A percentile compares a stretch with the other conserved stretches of the same genome.
Conservation (phyloP, 2,329 filamentous ascomycete genomes). For the Fusarium siculi region DNA sequence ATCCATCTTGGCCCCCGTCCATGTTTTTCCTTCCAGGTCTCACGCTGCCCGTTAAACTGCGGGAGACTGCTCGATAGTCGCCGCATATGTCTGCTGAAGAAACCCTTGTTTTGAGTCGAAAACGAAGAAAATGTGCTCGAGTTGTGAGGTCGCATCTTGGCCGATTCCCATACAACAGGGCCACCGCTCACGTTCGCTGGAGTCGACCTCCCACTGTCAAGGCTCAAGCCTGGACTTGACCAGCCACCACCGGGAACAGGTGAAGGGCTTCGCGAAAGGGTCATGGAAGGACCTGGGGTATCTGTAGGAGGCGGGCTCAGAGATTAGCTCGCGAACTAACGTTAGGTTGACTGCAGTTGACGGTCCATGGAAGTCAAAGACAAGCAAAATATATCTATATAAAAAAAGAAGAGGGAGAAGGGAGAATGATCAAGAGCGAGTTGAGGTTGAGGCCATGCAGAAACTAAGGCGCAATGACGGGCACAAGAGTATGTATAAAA, state of each 20-base stretch:
- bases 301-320: conserved; percentile 51
- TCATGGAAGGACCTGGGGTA: conserved; percentile 74
- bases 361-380: conserved; percentile 23
- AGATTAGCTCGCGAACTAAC: conserved; percentile 42
- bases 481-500: conserved; percentile 15
- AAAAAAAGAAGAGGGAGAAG: background rate
- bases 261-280: conserved; percentile 87
- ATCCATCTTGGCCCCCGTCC: conserved; percentile 67
- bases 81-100: conserved; percentile 87
- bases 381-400: conserved; percentile 4
- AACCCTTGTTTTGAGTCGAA: conserved; percentile 83
- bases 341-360: conserved; percentile 13
- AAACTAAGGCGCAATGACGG: conserved; percentile 1
- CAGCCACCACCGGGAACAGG: conserved; percentile 87
- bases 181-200: conserved; percentile 68
- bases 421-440: background rate
- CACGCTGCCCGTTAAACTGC: conserved; percentile 70
- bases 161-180: conserved; percentile 81
- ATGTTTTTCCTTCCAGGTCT: conserved; percentile 82
- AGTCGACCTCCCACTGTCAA: conserved; percentile 76
- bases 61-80: conserved; percentile 83
- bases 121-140: conserved; percentile 82
- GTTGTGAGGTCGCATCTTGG: conserved; percentile 79
- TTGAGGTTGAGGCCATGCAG: background rate
- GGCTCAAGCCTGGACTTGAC: conserved; percentile 83